Base-by-base conservation (phyloP, 192 early-diverging fungal genomes). In the Coemansia sp. region DNA sequence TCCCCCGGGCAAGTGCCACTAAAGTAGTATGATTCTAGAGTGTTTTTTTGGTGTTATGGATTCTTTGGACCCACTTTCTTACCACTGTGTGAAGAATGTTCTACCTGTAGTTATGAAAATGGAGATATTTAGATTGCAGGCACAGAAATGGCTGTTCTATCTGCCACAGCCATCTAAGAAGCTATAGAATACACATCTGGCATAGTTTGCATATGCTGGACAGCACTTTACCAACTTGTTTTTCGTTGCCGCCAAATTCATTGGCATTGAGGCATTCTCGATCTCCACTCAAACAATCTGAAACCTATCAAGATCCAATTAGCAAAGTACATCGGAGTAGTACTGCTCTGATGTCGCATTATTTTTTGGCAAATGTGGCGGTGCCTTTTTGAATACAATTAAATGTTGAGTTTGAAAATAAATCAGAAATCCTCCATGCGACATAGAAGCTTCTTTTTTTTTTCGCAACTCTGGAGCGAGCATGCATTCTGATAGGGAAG, bases 161-260 rank as follows among this genome's bases (percentile, higher is more conserved):
- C 58, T 0, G 59, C 47, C 12, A 76, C 80, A 2, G 79, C 79
- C 7, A 10, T 68, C 14, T 60, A 64, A 15, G 79, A 80, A 30
- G 49, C 62, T 10, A 15, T 74, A 3, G 79, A 76, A 1, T 80
- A 79, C 30, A 61, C 51, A 0, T 37, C 74, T 11, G 70, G 79
- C 6, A 31, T 56, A 1, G 50, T 60, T 9, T 80, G 79, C 11
- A 59, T 68, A 34, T 49, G 62, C 53, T 61, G 62, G 36, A 45
- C 71, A 21, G 42, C 66, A 5, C 48, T 80, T 40, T 9, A 78
- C 64, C 49, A 69, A 53, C 6, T 52, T 80, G 23, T 66, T 73
- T 31, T 7, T 38, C 79, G 9, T 60, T 80, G 5, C 66, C 79
- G 10, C 79, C 79, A 32, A 78, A 80, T 32, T 76, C 79, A 6